A percentile compares a stretch with the other conserved stretches of the same genome.
phyloP scores from a whole-genome alignment of 345 rosid species.

The Melaleuca alternifolia region DNA sequence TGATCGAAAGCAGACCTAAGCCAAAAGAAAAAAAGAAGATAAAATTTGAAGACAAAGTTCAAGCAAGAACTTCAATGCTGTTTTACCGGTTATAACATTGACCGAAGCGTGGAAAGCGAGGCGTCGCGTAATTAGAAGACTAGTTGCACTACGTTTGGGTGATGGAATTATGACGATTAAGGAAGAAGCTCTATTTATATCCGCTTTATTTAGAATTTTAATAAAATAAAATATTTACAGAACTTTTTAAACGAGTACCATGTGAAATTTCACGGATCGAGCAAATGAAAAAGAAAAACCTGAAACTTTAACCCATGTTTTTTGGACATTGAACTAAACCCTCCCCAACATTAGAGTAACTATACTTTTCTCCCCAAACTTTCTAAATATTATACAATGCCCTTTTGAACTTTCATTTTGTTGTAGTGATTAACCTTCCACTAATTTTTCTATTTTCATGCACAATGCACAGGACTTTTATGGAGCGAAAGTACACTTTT shows the following conservation, averaged over 20 bases:
- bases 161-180: background rate
- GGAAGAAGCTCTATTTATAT: background rate
- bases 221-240: background rate
- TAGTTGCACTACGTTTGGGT: background rate
- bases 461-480: background rate
- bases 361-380: background rate
- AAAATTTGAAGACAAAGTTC: background rate
- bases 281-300: background rate
- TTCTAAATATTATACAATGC: background rate
- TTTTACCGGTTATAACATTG: background rate
- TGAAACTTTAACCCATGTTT: background rate
- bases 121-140: background rate
- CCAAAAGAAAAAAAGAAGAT: background rate
- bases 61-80: background rate
- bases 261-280: background rate
- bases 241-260: background rate
- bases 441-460: background rate
- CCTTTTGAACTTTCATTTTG: background rate
- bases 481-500: background rate
- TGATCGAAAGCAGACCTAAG: background rate
- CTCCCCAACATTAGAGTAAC: background rate
- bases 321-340: background rate
- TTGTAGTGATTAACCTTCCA: too few species aligned
- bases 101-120: background rate
- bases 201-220: background rate